Evolutionary conservation across 768 basidiomycete species (phyloP), one percentile per base, ranked within the genome.

Genomic region (Strobilomyces confusus): DNA sequence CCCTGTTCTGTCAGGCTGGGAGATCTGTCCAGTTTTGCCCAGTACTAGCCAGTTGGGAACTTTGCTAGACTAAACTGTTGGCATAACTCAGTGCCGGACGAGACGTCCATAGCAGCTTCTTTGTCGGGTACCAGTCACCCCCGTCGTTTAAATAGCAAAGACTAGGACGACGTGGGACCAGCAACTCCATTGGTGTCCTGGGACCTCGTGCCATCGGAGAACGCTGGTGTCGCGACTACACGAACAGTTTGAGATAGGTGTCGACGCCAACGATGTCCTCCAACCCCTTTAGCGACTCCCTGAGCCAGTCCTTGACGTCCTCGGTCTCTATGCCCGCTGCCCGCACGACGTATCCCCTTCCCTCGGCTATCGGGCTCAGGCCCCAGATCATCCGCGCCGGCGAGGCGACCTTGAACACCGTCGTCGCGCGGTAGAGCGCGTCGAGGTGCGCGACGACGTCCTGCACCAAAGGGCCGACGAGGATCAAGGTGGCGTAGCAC

Each of bases 401-500:
- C 2, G 63, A 57, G 22, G 62, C 36, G 1, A 67, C 63, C 65
- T 80, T 71, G 78, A 89, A 87, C 51, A 97, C 83, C 5, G 78
- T 76, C 30, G 84, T 82, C 15, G 70, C 58, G 46, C 75, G 70
- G 59, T 86, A 86, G 58, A 76, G 67, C 20, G 57, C 68, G 22
- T 70, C 63, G 45, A 98, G 73, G 44, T 75, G 67, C 1, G 65
- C 51, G 30, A 87, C 73, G 6, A 86, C 70, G 1, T 62, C 61
- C 42, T 73, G 69, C 19, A 84, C 74, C 51, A 76, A 68, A 0
- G 88, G 86, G 4, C 95, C 95, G 56, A 79, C 81, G 55, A 98
- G 77, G 56, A 97, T 75, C 19, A 95, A 69, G 58, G 84, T 94
- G 19, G 92, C 93, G 69, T 95, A 98, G 69, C 92, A 95, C 9